Evolutionary conservation across 176 grass and related monocot genomes (phyloP).

Genomic region (Avena insularis): DNA sequence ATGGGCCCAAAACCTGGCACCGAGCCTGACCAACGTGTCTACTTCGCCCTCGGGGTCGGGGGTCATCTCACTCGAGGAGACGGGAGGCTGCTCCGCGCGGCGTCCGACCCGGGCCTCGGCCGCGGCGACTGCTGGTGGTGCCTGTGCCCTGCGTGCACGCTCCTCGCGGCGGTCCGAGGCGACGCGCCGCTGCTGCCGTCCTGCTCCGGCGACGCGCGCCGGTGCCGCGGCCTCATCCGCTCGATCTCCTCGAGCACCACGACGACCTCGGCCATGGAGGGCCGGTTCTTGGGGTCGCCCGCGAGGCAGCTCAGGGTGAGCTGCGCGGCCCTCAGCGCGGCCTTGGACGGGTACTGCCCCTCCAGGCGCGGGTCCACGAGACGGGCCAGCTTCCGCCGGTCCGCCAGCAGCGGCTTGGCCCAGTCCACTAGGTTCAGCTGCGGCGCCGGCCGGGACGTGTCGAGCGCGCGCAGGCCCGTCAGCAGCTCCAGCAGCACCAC

Average conservation of each 20-base stretch:
- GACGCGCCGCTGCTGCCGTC: background rate
- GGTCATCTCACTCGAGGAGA: constrained; percentile 19
- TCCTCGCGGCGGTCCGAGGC: background rate
- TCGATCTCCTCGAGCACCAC: constrained; percentile 49
- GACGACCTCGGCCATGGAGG: constrained; percentile 53
- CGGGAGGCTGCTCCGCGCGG: background rate
- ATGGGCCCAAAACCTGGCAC: background rate
- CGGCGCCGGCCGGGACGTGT: constrained; percentile 44
- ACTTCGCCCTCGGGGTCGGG: too few relatives aligned
- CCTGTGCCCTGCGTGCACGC: background rate
- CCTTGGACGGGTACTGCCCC: constrained; percentile 67
- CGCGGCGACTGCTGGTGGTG: constrained; percentile 6
- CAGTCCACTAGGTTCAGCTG: constrained; percentile 64
- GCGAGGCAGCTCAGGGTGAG: constrained; percentile 62
- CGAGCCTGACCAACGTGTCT: background rate
- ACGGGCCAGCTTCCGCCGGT: constrained; percentile 51
- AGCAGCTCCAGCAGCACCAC: constrained; percentile 71
- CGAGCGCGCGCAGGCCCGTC: constrained; percentile 55
- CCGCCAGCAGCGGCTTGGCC: constrained; percentile 48
- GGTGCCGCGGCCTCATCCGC: constrained; percentile 36
- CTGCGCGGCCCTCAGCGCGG: constrained; percentile 48
- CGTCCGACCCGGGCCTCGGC: constrained; percentile 23
- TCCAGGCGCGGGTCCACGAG: constrained; percentile 69
- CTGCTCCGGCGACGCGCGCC: background rate
- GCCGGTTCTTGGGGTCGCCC: constrained; percentile 48